Evolutionary conservation across 768 basidiomycete genomes (phyloP).

Genomic region (Mycena vitilis): DNA sequence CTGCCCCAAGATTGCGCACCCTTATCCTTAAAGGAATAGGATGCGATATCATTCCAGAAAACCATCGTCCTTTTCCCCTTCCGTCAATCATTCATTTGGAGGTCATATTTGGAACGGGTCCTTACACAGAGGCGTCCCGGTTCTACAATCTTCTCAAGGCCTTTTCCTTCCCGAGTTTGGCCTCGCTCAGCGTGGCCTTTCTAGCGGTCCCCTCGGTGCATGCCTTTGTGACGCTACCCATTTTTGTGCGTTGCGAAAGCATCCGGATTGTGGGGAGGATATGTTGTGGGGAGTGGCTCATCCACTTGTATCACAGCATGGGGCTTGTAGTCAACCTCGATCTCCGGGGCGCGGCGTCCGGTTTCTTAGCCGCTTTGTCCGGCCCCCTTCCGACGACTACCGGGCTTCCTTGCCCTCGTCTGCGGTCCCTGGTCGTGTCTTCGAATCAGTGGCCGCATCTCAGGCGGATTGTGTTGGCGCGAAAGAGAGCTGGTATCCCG

Average conservation of each 20-base stretch:
- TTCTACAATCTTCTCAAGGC: background rate
- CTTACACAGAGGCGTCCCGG: background rate
- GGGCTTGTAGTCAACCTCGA: background rate
- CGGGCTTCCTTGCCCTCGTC: background rate
- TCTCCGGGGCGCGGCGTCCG: background rate
- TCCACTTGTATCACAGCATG: background rate
- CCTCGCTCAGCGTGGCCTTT: background rate
- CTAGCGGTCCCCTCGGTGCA: background rate
- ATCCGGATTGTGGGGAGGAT: background rate
- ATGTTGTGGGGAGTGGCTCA: background rate
- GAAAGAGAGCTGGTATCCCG: background rate
- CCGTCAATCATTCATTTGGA: background rate
- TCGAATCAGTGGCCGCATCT: background rate
- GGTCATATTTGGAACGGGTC: background rate
- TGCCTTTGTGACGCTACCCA: background rate
- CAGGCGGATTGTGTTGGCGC: background rate
- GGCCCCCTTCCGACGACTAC: background rate
- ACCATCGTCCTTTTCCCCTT: background rate
- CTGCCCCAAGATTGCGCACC: background rate
- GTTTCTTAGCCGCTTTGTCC: background rate
- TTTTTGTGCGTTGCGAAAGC: background rate
- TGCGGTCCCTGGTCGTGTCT: background rate
- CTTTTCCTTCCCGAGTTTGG: background rate
- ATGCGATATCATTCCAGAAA: background rate
- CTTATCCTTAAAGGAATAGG: background rate